Evolutionary conservation across 768 basidiomycete genomes (phyloP).

Genomic region (Lactarius deliciosus): DNA sequence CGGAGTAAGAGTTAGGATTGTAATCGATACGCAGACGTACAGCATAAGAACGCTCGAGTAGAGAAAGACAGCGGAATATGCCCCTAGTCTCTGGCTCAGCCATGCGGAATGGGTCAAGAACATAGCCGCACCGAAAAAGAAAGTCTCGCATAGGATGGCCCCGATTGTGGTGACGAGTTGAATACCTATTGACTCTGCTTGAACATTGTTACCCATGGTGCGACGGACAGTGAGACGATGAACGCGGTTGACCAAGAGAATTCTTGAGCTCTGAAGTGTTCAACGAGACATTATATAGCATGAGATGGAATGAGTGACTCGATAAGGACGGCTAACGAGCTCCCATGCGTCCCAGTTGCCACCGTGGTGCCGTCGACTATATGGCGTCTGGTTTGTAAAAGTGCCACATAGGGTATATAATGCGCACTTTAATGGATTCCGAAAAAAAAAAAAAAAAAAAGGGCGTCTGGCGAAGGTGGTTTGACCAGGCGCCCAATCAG

Average conservation of each 20-base stretch:
- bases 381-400: neutral
- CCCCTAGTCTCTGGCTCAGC: constrained; percentile 1
- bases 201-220: neutral
- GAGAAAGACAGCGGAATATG: constrained; percentile 1
- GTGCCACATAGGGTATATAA: too few relatives aligned
- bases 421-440: too few relatives aligned
- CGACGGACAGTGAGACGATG: neutral
- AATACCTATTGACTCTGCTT: neutral
- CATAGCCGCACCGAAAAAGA: constrained; percentile 9
- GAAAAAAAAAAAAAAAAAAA: too few relatives aligned
- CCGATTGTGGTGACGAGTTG: neutral
- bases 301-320: neutral
- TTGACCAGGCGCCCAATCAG: too few relatives aligned
- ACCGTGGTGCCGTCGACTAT: neutral
- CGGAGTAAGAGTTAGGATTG: neutral
- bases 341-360: neutral
- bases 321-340: neutral
- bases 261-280: neutral
- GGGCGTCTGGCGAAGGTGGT: too few relatives aligned
- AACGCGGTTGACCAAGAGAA: neutral
- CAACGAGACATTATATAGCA: neutral
- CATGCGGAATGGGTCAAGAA: neutral
- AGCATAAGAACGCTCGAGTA: neutral
- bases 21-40: neutral
- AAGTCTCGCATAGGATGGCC: constrained; percentile 1